phyloP scores from a whole-genome alignment of 768 basidiomycete genomes.

The Psilocybe subaeruginosa region DNA sequence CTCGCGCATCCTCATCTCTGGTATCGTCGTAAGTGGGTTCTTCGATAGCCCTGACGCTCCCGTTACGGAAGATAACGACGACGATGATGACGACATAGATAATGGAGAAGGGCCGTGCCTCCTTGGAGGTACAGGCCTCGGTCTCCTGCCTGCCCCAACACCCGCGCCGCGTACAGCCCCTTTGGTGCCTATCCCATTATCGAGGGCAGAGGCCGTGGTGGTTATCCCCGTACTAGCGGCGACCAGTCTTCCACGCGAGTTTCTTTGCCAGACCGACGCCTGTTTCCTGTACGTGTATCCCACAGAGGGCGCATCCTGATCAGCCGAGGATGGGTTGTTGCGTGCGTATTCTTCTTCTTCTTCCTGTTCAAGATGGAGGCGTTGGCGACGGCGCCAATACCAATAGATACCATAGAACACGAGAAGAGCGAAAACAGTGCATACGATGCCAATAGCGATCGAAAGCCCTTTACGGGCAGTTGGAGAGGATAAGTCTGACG shows the following conservation, averaged over 20 bases:
- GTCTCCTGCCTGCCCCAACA: neutral
- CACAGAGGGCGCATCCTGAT: neutral
- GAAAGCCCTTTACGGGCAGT: slow-evolving; percentile 13
- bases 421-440: slow-evolving; percentile 17
- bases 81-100: neutral
- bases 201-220: neutral
- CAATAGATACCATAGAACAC: slow-evolving; percentile 13
- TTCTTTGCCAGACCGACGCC: neutral
- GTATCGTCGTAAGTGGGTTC: slow-evolving; percentile 9
- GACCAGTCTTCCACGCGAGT: slow-evolving; percentile 1
- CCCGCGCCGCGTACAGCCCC: neutral
- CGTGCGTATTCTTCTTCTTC: slow-evolving; percentile 10
- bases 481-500: slow-evolving; percentile 5
- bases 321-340: slow-evolving; percentile 2
- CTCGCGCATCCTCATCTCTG: slow-evolving; percentile 11
- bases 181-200: neutral
- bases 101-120: neutral
- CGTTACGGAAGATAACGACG: slow-evolving; percentile 1
- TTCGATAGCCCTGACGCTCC: neutral
- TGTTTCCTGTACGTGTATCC: neutral
- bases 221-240: neutral
- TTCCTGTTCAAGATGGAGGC: neutral
- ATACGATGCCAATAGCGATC: slow-evolving; percentile 19
- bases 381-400: slow-evolving; percentile 14
- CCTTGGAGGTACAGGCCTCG: neutral